Evolutionary conservation across 192 early-diverging fungal species (phyloP), one percentile per base, ranked within the genome.

Genomic region (Umbelopsis isabellina): DNA sequence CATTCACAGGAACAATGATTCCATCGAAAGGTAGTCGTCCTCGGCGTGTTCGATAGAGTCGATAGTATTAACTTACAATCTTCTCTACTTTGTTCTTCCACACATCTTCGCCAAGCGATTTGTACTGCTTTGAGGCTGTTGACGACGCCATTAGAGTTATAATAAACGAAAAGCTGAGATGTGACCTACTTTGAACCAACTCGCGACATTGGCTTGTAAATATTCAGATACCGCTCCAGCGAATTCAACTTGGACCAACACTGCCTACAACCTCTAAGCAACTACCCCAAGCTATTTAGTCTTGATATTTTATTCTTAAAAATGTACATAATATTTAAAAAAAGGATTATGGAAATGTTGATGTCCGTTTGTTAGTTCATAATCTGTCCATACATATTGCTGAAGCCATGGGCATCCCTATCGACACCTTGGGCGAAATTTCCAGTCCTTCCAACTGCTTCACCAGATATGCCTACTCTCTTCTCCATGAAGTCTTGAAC

Each of bases 11-110:
- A 41, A 9, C 37, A 10, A 2, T 6, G 25, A 47, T 13, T 33
- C 49, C 4, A 15, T 3, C 25, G 21, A 9, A 46, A 16, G 37
- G 12, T 16, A 16, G 23, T 1, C 51, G 9, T 35, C 13, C 16
- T 61, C 3, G 4, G 7, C 11, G 18, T 35, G 27, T 12, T 35
- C 23, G 13, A 30, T 15, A 15, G 1, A 35, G 4, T 41, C 22
- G 27, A 18, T 11, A 20, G n/a, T 2, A 22, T 12, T 9, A 55
- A 79, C 85, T 80, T 82, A 96, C 94, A 83, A 97, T 94, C 83
- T 97, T 98, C 72, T 99, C 97, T 27, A 95, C 89, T 58, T 88
- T 91, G 74, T 87, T 92, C 75, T 95, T 96, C 96, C 96, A 99
- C 15, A 97, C 87, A 64, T 99, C 97, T 27, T 99, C 96, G 50